Conservation (phyloP, 495 filamentous ascomycete species). For the Aspergillus leporis region DNA sequence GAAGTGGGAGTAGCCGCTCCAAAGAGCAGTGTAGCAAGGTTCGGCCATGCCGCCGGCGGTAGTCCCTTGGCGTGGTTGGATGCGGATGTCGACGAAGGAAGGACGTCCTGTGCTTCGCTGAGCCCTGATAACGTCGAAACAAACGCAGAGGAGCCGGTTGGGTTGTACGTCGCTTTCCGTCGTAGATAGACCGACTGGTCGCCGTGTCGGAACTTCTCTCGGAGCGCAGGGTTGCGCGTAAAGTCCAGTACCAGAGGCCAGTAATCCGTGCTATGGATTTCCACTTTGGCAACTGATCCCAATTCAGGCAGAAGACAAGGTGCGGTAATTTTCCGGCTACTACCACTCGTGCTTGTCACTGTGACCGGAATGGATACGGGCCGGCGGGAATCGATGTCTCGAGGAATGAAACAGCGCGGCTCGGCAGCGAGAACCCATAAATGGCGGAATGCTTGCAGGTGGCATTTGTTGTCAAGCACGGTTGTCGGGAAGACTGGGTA, state of each 20-base stretch:
- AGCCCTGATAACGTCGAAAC: slow-evolving; percentile 63
- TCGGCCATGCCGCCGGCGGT: slow-evolving; percentile 30
- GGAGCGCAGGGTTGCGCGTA: slow-evolving; percentile 56
- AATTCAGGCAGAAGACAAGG: slow-evolving; percentile 88
- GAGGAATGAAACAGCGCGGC: slow-evolving; percentile 79
- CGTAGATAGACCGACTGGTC: slow-evolving; percentile 81
- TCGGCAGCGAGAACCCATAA: slow-evolving; percentile 96
- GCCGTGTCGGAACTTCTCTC: slow-evolving; percentile 64
- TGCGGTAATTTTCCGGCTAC: slow-evolving; percentile 46
- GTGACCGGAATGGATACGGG: slow-evolving; percentile 73
- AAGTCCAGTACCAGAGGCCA: slow-evolving; percentile 89
- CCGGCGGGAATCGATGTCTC: slow-evolving; percentile 78
- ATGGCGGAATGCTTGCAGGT: slow-evolving; percentile 95
- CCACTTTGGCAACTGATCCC: slow-evolving; percentile 62
- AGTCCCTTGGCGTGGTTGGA: slow-evolving; percentile 34
- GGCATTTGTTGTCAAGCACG: slow-evolving; percentile 88
- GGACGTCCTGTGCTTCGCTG: slow-evolving; percentile 42
- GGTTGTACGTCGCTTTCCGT: slow-evolving; percentile 68
- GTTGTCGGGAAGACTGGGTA: slow-evolving; percentile 89
- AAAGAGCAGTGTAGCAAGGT: slow-evolving; percentile 22
- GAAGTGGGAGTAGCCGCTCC: slow-evolving; percentile 31
- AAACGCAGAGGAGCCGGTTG: slow-evolving; percentile 68
- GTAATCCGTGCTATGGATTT: slow-evolving; percentile 69
- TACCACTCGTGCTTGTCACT: slow-evolving; percentile 53
- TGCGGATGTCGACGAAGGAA: slow-evolving; percentile 27